These are phyloP conservation scores for Mortierella sp. DNA, from an alignment of 371 early-diverging fungal genomes.

Conservation along the genomic window DNA sequence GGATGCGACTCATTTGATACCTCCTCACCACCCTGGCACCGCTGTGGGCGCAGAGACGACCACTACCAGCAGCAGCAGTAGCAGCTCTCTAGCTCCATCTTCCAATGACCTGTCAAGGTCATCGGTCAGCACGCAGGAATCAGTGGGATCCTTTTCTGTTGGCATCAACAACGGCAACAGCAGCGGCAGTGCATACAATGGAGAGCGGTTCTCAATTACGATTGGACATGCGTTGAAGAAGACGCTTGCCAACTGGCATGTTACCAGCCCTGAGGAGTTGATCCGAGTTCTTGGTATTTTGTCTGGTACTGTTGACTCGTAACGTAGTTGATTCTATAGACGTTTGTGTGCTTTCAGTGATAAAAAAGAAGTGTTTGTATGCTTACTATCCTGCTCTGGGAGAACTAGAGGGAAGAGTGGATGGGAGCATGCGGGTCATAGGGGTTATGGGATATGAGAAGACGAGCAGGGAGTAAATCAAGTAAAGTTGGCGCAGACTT, in stretches of 20 bases:
- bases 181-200: background rate
- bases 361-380: background rate
- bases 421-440: too few relatives aligned
- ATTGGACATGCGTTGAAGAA: constrained; percentile 83
- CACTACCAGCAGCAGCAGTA: background rate
- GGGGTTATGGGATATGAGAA: too few relatives aligned
- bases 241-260: constrained; percentile 86
- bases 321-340: background rate
- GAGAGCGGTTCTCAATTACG: constrained; percentile 67
- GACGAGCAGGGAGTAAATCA: too few relatives aligned
- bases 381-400: background rate
- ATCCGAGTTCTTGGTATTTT: constrained; percentile 61
- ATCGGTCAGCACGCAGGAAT: background rate
- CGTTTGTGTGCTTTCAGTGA: background rate
- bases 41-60: background rate
- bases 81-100: background rate
- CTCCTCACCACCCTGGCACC: background rate
- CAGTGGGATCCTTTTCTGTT: background rate
- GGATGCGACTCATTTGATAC: constrained; percentile 13
- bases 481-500: too few relatives aligned
- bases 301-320: constrained; percentile 34
- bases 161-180: background rate
- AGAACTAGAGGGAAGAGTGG: too few relatives aligned
- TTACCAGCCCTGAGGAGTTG: constrained; percentile 68
- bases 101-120: background rate